Evolutionary conservation across 768 basidiomycete genomes (phyloP).

Genomic region (Russula virescens): DNA sequence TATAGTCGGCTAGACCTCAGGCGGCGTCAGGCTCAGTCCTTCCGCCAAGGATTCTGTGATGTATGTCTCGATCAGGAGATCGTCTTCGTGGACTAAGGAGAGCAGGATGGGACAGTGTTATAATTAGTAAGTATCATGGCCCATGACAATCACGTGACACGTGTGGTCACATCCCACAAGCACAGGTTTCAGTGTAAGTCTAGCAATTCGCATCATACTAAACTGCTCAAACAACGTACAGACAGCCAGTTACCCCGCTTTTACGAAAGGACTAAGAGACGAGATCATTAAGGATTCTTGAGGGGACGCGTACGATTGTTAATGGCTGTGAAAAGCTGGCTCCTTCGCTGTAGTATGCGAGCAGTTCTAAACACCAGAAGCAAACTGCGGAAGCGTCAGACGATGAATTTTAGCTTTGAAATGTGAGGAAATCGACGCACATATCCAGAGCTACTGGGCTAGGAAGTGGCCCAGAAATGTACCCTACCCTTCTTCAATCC

Average conservation of each 20-base stretch:
- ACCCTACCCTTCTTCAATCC: neutral
- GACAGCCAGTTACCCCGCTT: neutral
- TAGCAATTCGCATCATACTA: too few species aligned
- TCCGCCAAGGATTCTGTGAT: constrained; percentile 61
- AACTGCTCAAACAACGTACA: neutral
- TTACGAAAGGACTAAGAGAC: neutral
- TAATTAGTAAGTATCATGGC: neutral
- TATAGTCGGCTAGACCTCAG: constrained; percentile 46
- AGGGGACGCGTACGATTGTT: too few species aligned
- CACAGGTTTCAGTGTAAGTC: too few species aligned
- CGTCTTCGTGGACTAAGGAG: constrained; percentile 26
- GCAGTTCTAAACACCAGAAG: too few species aligned
- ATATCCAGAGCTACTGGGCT: neutral
- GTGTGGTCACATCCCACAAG: neutral
- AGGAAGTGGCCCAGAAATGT: neutral
- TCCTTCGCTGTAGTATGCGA: too few species aligned
- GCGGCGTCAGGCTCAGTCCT: constrained; percentile 39
- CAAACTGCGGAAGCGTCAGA: neutral
- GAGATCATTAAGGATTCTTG: too few species aligned
- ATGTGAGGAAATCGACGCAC: neutral
- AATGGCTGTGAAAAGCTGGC: too few species aligned
- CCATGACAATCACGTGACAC: neutral
- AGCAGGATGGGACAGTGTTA: constrained; percentile 27
- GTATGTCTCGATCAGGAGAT: constrained; percentile 52
- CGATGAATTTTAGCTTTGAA: neutral